Evolutionary conservation across 495 filamentous ascomycete species (phyloP).

Genomic region (Glonium stellatum): DNA sequence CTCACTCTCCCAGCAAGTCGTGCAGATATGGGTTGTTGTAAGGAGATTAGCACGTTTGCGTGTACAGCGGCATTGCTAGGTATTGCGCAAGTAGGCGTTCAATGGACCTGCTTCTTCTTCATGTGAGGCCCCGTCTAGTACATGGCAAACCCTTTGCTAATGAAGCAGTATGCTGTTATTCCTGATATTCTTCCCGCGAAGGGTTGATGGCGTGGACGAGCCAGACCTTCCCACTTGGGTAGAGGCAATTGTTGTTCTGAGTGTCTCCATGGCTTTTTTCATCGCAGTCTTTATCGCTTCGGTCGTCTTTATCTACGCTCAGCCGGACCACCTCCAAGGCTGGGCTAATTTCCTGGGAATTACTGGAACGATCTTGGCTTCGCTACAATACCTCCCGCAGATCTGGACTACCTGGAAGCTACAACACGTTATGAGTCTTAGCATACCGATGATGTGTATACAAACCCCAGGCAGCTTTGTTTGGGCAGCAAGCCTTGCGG

Average conservation of each 20-base stretch:
- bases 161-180: conserved; percentile 37
- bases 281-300: conserved; percentile 60
- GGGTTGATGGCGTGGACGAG: conserved; percentile 30
- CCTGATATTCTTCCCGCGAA: conserved; percentile 39
- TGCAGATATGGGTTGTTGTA: conserved; percentile 77
- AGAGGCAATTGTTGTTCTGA: conserved; percentile 66
- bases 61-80: conserved; percentile 81
- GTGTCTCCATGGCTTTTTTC: conserved; percentile 63
- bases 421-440: conserved; percentile 78
- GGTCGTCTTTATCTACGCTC: conserved; percentile 48
- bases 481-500: conserved; percentile 78
- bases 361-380: conserved; percentile 67
- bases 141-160: background rate
- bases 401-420: conserved; percentile 83
- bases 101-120: conserved; percentile 84
- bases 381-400: conserved; percentile 89
- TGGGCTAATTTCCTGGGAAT: conserved; percentile 85
- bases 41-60: conserved; percentile 66
- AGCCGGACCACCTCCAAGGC: conserved; percentile 50
- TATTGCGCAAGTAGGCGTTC: conserved; percentile 79
- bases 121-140: conserved; percentile 55
- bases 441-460: conserved; percentile 97
- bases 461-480: conserved; percentile 89
- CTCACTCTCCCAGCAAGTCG: conserved; percentile 70
- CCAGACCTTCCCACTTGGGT: conserved; percentile 55